Conservation (phyloP, 148 eudicot genomes). For the Gaultheria prostrata region DNA sequence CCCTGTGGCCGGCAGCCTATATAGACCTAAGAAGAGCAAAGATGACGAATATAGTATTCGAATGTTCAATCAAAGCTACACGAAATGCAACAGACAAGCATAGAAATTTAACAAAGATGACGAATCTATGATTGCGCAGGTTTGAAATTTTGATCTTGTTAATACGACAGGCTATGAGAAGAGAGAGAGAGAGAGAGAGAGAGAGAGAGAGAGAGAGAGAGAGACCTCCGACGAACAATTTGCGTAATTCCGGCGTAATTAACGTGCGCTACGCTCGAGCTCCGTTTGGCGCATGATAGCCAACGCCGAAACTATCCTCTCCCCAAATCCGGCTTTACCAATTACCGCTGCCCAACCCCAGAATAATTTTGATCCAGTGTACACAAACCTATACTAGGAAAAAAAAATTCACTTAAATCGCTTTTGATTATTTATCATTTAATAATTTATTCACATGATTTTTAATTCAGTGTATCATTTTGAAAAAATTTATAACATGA, state of each 20-base stretch:
- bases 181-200: too few relatives aligned
- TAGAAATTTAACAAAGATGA: background rate
- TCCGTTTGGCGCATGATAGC: background rate
- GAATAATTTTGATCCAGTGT: too few relatives aligned
- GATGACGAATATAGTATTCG: background rate
- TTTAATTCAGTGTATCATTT: too few relatives aligned
- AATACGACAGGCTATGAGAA: too few relatives aligned
- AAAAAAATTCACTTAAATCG: too few relatives aligned
- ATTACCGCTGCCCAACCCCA: too few relatives aligned
- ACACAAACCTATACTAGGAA: too few relatives aligned
- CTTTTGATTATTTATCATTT: too few relatives aligned
- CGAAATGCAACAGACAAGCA: background rate
- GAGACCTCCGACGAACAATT: slow-evolving; percentile 53
- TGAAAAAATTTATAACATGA: too few relatives aligned
- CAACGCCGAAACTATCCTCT: background rate
- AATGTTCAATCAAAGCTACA: background rate
- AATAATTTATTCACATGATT: too few relatives aligned
- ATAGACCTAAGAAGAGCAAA: background rate
- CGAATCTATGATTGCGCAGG: background rate
- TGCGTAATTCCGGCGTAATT: slow-evolving; percentile 17
- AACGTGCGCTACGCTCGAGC: background rate
- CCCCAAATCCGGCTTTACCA: too few relatives aligned
- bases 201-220: too few relatives aligned
- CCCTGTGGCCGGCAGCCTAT: background rate
- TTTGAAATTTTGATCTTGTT: background rate